Evolutionary conservation across 2,329 filamentous ascomycete species (phyloP).

Genomic region (Xylaria sp.): DNA sequence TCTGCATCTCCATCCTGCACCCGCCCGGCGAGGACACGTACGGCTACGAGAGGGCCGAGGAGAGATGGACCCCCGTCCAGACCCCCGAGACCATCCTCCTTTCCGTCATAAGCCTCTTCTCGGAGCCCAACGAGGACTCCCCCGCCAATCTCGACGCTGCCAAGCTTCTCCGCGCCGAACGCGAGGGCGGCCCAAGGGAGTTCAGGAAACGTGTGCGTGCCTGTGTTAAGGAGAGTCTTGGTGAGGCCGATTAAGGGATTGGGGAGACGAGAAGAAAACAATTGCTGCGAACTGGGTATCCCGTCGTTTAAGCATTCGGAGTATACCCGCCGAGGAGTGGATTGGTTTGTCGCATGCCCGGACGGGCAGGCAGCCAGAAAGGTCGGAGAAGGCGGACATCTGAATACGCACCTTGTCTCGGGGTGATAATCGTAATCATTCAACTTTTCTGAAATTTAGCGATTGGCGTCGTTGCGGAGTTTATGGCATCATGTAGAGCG

Average conservation of each 20-base stretch:
- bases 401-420: neutral
- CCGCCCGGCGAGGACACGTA: conserved; percentile 93
- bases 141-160: conserved; percentile 96
- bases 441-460: conserved; percentile 22
- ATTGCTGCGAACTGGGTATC: too few species aligned
- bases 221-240: conserved; percentile 83
- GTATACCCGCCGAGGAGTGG: neutral
- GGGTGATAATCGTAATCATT: neutral
- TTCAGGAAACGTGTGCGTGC: conserved; percentile 82
- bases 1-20: conserved; percentile 98
- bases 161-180: conserved; percentile 83
- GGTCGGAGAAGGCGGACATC: neutral
- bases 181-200: conserved; percentile 67
- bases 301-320: neutral
- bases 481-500: conserved; percentile 25
- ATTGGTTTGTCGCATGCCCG: too few species aligned
- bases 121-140: conserved; percentile 93
- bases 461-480: conserved; percentile 30
- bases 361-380: neutral
- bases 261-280: too few species aligned
- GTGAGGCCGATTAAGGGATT: conserved; percentile 70
- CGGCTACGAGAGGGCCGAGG: conserved; percentile 88
- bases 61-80: conserved; percentile 95
- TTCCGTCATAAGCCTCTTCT: conserved; percentile 90
- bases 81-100: conserved; percentile 94